Base-by-base conservation (phyloP, 1,139 yeast genomes). In the Sugiyamaella japonica region DNA sequence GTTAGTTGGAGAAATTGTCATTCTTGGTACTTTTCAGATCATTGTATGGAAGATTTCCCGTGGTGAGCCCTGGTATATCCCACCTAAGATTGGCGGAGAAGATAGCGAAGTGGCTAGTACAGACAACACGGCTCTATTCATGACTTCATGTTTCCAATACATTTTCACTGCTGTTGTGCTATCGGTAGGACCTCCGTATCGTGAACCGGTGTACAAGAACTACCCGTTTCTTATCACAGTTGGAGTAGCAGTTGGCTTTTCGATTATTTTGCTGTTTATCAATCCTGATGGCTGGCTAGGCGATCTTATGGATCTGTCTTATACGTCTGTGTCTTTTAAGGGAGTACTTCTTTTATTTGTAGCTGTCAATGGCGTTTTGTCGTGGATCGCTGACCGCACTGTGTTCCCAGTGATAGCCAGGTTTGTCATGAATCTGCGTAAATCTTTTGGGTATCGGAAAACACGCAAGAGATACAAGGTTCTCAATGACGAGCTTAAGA, bases 131-230 rank as follows among this genome's bases (percentile, higher is more conserved):
- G 83, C 86, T 0, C 73, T 93, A 56, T 93, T 93, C 71, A 79
- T 85, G 52, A 84, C 81, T 63, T 81, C 96, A 2, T 89, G 90
- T 66, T 86, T 88, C 74, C 99, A 93, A 73, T 95, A 93, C 70
- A 86, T 95, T 52, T 74, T 89, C 56, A 80, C 85, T 55, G 97
- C 98, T 0, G 74, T 89, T 34, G 82, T 90, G 17, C 75, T 93
- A 58, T 87, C 96, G 31, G 88, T 83, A 29, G 99, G 99, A 0
- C 95, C 95, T 10, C 99, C 99, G n/a, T 95, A 89, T 69, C 79
- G 99, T 57, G 86, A 88, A 66, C 85, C 95, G 1, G 80, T 87
- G 65, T 70, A 73, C 38, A 77, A 82, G 60, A 93, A 93, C 68
- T 53, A 63, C 8, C 95, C 96, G 7, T 91, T 89, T 66, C 74